Percentiles rank a stretch among this genome's conserved stretches.
These are phyloP conservation scores for Phytophthora lateralis DNA, from an alignment of 352 stramenopile genomes.

Conservation along the genomic window DNA sequence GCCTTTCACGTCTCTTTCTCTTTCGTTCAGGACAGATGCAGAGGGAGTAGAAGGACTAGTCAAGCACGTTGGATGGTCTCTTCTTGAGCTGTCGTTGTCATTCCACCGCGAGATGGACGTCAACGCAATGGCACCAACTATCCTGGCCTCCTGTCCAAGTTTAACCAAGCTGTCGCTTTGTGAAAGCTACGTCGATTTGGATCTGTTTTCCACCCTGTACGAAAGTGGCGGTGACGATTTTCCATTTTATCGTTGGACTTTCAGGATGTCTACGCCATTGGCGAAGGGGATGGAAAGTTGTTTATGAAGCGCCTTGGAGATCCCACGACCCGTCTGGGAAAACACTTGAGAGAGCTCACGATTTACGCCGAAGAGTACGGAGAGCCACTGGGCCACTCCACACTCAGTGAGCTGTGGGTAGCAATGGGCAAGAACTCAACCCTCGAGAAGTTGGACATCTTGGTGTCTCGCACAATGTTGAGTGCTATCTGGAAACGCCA, in stretches of 20 bases:
- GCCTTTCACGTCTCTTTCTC: conserved; percentile 5
- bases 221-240: conserved; percentile 2
- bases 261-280: conserved; percentile 20
- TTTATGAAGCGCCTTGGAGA: conserved; percentile 27
- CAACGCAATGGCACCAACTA: conserved; percentile 13
- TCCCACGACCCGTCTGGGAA: conserved; percentile 11
- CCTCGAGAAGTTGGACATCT: conserved; percentile 14
- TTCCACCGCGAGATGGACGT: conserved; percentile 23
- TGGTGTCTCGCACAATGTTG: conserved; percentile 7
- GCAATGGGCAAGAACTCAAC: conserved; percentile 12
- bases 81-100: conserved; percentile 16
- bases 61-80: conserved; percentile 22
- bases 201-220: conserved; percentile 18
- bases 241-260: conserved; percentile 11
- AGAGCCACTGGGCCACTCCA: conserved; percentile 15
- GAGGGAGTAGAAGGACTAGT: conserved; percentile 9
- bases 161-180: conserved; percentile 13
- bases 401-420: conserved; percentile 13
- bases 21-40: conserved; percentile 4
- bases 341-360: conserved; percentile 12
- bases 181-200: conserved; percentile 21
- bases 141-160: conserved; percentile 13
- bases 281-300: conserved; percentile 6
- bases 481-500: conserved; percentile 18
- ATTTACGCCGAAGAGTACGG: conserved; percentile 17